Base-by-base conservation (phyloP, 228 moss, liverwort and hornwort species). In the Sphagnum magellanicum region DNA sequence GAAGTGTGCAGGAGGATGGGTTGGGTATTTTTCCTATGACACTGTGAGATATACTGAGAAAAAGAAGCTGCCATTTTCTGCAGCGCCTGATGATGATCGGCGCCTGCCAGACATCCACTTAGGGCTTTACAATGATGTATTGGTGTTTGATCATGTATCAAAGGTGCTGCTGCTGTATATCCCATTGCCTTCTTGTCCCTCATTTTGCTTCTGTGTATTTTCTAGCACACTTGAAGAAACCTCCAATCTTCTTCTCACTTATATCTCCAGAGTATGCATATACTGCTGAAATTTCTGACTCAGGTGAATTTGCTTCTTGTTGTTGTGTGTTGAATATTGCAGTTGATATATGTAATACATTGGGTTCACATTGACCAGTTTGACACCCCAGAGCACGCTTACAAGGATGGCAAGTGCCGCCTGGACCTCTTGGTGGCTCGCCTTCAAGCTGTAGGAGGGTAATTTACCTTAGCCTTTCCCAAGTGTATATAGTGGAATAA, bases 21-120 rank as follows among this genome's bases (percentile, higher is more conserved):
- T 81, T 4, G 87, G 83, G 7, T 85, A 85, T 67, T 85, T 85
- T 51, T 85, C 85, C 13, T 85, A 85, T 66, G 85, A 85, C 60
- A 85, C 87, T 0, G 72, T 83, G 73, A 75, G 87, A 72, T 83
- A 79, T 48, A 81, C 80, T 8, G 83, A 83, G 76, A 83, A 64
- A 67, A 83, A 71, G 63, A 83, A 87, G 72, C 16, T 87, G 53
- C 83, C 81, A 1, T 81, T 87, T 73, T 67, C 72, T 51, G 59
- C 50, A 74, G 80, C 78, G 8, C 87, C 83, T 9, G 60, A 73
- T 62, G 87, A 87, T 70, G 87, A 83, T 52, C 72, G 74, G 50
- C 77, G 78, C 14, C 77, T 87, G 16, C 81, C 81, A 49, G 87
- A 83, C 65, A 73, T 83, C 59, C 83, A 87, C 59, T 63, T 87